These are phyloP conservation scores for Exophiala aquamarina DNA, from an alignment of 2,329 filamentous ascomycete species.

Conservation along the genomic window DNA sequence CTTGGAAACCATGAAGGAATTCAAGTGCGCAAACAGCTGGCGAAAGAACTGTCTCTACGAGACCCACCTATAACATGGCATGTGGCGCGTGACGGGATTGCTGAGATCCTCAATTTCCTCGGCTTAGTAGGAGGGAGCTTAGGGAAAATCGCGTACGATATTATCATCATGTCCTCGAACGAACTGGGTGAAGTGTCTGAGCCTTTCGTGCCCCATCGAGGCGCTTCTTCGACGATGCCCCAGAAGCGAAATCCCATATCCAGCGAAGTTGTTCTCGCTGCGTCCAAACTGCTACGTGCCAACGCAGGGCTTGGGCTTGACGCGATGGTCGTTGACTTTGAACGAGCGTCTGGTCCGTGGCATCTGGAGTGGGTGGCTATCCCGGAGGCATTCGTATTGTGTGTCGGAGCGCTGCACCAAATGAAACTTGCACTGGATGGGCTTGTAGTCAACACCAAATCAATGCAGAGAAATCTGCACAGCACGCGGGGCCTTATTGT, in stretches of 20 bases:
- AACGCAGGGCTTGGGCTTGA: constrained; percentile 55
- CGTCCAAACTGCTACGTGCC: constrained; percentile 54
- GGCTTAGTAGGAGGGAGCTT: constrained; percentile 54
- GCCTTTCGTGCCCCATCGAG: constrained; percentile 56
- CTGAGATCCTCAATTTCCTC: constrained; percentile 55
- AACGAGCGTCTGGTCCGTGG: constrained; percentile 59
- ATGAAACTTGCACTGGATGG: constrained; percentile 55
- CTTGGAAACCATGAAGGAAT: constrained; percentile 52
- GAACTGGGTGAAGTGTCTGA: constrained; percentile 57
- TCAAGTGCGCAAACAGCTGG: constrained; percentile 50
- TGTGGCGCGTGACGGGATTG: constrained; percentile 54
- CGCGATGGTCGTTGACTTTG: constrained; percentile 59
- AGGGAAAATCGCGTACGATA: constrained; percentile 57
- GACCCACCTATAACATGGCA: constrained; percentile 60
- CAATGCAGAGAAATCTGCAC: constrained; percentile 53
- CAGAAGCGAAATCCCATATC: constrained; percentile 62
- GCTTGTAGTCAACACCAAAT: constrained; percentile 50
- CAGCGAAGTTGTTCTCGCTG: constrained; percentile 56
- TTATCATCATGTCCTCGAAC: constrained; percentile 60
- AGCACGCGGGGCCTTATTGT: constrained; percentile 56
- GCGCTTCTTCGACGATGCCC: constrained; percentile 58
- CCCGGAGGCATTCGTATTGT: constrained; percentile 55
- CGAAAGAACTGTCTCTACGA: constrained; percentile 46
- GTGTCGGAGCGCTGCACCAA: constrained; percentile 54
- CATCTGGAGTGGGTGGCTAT: constrained; percentile 60